Conservation (phyloP, 2,329 filamentous ascomycete genomes). For the Helminthosporium solani region DNA sequence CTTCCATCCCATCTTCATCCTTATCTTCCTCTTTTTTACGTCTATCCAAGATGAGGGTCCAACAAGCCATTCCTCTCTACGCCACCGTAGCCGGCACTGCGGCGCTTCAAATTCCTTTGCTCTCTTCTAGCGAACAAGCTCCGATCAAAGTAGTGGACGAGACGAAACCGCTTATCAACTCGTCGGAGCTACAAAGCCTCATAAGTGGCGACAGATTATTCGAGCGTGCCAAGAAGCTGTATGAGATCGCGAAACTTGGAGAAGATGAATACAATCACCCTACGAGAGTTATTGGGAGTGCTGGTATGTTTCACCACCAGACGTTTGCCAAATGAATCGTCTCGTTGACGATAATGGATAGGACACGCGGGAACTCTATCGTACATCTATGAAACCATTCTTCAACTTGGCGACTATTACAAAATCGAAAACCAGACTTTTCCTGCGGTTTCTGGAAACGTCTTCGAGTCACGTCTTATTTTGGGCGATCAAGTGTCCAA, state of each 20-base stretch:
- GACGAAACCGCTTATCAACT: constrained; percentile 36
- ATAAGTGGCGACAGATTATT: constrained; percentile 39
- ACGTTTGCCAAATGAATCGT: background rate
- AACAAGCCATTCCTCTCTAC: constrained; percentile 29
- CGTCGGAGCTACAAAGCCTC: constrained; percentile 36
- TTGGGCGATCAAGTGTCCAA: constrained; percentile 36
- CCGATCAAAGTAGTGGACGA: constrained; percentile 23
- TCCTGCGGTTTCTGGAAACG: constrained; percentile 37
- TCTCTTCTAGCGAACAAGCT: constrained; percentile 26
- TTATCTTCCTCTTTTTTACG: background rate
- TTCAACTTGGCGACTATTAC: constrained; percentile 44
- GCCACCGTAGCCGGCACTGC: constrained; percentile 27
- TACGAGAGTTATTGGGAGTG: constrained; percentile 42
- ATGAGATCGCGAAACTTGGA: constrained; percentile 46
- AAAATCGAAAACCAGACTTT: constrained; percentile 41
- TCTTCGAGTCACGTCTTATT: constrained; percentile 41
- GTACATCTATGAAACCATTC: constrained; percentile 43
- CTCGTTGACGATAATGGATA: constrained; percentile 13
- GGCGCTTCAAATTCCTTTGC: constrained; percentile 33
- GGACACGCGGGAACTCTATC: constrained; percentile 38
- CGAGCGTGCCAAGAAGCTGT: constrained; percentile 38
- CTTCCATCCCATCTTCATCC: no score
- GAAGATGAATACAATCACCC: constrained; percentile 46
- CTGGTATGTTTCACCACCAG: constrained; percentile 29
- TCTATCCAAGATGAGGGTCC: constrained; percentile 24